Evolutionary conservation across 352 stramenopile genomes (phyloP), one percentile per base, ranked within the genome.

Genomic region (Pythium periplocum): DNA sequence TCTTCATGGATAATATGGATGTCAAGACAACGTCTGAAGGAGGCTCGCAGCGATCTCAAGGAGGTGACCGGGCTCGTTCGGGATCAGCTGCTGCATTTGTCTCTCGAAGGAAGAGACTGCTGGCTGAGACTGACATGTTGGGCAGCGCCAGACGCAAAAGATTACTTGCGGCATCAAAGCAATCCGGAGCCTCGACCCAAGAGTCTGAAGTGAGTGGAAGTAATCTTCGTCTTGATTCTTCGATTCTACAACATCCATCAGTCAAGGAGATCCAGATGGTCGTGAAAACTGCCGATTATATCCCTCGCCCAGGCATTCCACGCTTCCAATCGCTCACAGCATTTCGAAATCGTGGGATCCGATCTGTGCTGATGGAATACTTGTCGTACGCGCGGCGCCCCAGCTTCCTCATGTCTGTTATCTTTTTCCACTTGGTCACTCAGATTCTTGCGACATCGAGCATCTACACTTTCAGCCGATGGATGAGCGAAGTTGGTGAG

Each of bases 381-480:
- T 44, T 76, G 3, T 64, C 68, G 32, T 65, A 76, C 55, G 68
- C 48, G 9, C 64, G 62, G 35, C 64, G 55, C 31, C 61, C 59
- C 12, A 64, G 38, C 3, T 38, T 51, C 8, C 50, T 76, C 7
- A 55, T 45, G n/a, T 12, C 71, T 12, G 68, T 76, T 6, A 45
- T 69, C 8, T 35, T 62, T 6, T 54, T 73, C 8, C 68, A 76
- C 36, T 60, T 68, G 11, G 10, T 73, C 47, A 73, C 68, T 0
- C 68, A 76, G 45, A 48, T 71, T 12, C 40, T 70, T 6, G 58
- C 64, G 30, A 73, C 61, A 2, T 59, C 55, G 17, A 68, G 60
- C 39, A 58, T 76, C 36, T 76, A 76, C 52, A 63, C 43, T 32
- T 76, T 76, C 37, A 73, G 64, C 33, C 56, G 64, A 11, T 76